Conservation (phyloP, 2,329 filamentous ascomycete genomes). For the Nakataea oryzae region DNA sequence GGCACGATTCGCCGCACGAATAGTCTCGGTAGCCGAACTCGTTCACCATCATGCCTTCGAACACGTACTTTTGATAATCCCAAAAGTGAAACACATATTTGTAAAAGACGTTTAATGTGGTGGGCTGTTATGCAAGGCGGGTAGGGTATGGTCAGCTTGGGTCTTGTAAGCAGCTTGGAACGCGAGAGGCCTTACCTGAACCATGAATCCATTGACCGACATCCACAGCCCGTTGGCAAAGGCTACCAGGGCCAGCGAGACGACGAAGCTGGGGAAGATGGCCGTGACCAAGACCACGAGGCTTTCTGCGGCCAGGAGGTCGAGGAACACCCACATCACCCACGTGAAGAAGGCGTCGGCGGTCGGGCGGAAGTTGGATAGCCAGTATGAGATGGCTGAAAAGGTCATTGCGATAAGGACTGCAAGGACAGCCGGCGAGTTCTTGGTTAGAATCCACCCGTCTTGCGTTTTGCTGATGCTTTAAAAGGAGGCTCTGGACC, state of each 20-base stretch:
- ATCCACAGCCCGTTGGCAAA: conserved; percentile 89
- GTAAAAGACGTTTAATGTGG: conserved; percentile 71
- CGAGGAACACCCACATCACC: conserved; percentile 78
- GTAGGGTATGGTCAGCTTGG: neutral
- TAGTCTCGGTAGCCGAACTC: conserved; percentile 63
- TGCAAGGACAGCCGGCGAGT: no score
- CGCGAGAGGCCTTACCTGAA: no score
- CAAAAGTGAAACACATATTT: conserved; percentile 83
- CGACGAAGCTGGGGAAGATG: conserved; percentile 69
- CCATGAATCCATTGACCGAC: conserved; percentile 71
- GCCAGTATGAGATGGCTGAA: conserved; percentile 68
- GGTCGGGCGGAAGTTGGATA: conserved; percentile 61
- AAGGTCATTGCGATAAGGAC: conserved; percentile 68
- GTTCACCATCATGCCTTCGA: conserved; percentile 89
- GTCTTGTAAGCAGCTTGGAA: no score
- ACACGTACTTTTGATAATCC: conserved; percentile 79
- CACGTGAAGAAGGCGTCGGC: conserved; percentile 62
- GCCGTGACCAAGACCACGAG: conserved; percentile 68
- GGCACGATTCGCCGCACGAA: conserved; percentile 42
- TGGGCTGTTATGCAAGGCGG: conserved; percentile 58
- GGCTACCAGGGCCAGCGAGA: conserved; percentile 67
- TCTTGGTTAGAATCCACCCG: conserved; percentile 5
- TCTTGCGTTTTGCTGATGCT: conserved; percentile 1
- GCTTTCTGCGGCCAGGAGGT: conserved; percentile 71
- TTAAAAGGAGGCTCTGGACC: neutral